These are phyloP conservation scores for Nitzschia sp. DNA, from an alignment of 108 stramenopile species.

Conservation along the genomic window DNA sequence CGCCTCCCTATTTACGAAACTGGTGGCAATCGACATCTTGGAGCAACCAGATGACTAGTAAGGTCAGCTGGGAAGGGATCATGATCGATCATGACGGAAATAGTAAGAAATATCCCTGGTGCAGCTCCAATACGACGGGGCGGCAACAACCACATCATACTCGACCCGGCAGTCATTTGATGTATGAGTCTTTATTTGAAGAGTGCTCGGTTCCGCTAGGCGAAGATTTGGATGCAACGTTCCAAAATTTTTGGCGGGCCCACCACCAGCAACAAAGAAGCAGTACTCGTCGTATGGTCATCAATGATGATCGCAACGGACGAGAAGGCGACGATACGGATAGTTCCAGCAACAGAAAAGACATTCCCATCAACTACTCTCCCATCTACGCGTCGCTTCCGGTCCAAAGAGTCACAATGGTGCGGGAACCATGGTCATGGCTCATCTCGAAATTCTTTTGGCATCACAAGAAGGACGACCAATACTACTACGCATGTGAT, in stretches of 20 bases:
- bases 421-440: slow-evolving; percentile 45
- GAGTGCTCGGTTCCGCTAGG: not conserved
- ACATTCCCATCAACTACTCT: slow-evolving; percentile 17
- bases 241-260: not conserved
- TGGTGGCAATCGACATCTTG: slow-evolving; percentile 32
- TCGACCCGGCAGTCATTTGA: not conserved
- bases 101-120: no score
- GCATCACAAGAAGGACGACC: slow-evolving; percentile 25
- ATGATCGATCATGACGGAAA: no score
- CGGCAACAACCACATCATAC: no score
- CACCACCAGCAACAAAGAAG: no score
- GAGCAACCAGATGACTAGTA: not conserved
- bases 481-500: not conserved
- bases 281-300: no score
- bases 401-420: slow-evolving; percentile 27
- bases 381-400: slow-evolving; percentile 37
- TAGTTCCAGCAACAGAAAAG: no score
- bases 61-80: no score
- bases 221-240: not conserved
- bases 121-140: no score
- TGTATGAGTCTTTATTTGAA: not conserved
- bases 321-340: no score
- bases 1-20: slow-evolving; percentile 23
- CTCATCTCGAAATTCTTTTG: slow-evolving; percentile 40
- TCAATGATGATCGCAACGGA: no score